A percentile compares a stretch with the other conserved stretches of the same genome.
Conservation (phyloP, 2,329 filamentous ascomycete species). For the Teratosphaeria zuluensis region DNA sequence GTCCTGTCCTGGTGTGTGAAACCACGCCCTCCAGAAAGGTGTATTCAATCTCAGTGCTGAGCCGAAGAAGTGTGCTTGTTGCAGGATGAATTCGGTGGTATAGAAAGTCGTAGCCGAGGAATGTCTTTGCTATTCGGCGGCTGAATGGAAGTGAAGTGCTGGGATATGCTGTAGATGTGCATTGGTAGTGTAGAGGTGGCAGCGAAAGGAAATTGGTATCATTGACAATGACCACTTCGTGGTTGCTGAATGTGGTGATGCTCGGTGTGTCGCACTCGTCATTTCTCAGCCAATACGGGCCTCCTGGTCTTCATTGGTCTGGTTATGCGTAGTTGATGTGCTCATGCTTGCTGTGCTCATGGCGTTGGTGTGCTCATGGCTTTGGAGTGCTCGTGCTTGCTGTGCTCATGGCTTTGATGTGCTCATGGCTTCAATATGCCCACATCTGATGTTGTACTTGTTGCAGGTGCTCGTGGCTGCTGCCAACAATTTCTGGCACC, state of each 20-base stretch:
- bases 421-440: too few relatives aligned
- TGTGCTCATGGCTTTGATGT: not conserved
- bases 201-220: not conserved
- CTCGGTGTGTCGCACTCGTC: not conserved
- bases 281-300: not conserved
- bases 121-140: not conserved
- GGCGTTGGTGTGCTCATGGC: not conserved
- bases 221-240: not conserved
- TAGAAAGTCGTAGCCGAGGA: not conserved
- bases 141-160: not conserved
- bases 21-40: too few relatives aligned
- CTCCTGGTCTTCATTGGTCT: not conserved
- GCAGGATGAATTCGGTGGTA: too few relatives aligned
- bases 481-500: not conserved
- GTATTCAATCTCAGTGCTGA: too few relatives aligned
- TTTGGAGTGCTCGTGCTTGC: not conserved
- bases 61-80: too few relatives aligned
- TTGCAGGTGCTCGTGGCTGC: too few relatives aligned
- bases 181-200: not conserved
- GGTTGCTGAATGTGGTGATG: not conserved
- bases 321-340: not conserved
- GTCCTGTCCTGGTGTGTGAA: not conserved
- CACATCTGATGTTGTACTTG: too few relatives aligned
- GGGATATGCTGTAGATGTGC: not conserved
- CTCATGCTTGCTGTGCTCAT: not conserved